A percentile compares a stretch with the other conserved stretches of the same genome.
phyloP scores from a whole-genome alignment of 768 basidiomycete species.

The Mycena vitilis region DNA sequence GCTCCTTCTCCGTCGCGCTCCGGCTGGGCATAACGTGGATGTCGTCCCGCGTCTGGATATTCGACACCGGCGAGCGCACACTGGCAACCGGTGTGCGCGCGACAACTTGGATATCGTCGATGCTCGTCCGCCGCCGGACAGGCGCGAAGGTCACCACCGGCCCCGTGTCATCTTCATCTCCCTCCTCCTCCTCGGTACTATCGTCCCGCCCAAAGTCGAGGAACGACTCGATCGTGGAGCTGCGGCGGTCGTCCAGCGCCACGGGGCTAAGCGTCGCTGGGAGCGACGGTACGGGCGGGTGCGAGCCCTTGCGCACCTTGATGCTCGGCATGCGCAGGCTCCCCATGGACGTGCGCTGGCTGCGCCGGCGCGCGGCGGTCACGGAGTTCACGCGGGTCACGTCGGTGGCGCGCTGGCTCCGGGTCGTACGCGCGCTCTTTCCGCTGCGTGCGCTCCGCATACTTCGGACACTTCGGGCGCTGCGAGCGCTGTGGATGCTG shows the following conservation, averaged over 20 bases:
- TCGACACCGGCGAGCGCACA: constrained; percentile 20
- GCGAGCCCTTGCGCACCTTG: constrained; percentile 24
- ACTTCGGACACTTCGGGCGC: constrained; percentile 39
- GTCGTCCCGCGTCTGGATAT: constrained; percentile 44
- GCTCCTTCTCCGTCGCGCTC: constrained; percentile 44
- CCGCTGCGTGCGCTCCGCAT: constrained; percentile 48
- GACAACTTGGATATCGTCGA: constrained; percentile 40
- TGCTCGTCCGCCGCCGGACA: constrained; percentile 39
- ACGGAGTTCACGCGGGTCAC: constrained; percentile 57
- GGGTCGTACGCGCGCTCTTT: constrained; percentile 44
- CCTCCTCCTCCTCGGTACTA: constrained; percentile 18
- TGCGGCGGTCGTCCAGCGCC: constrained; percentile 26
- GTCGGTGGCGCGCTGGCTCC: constrained; percentile 37
- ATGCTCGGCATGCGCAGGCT: constrained; percentile 70
- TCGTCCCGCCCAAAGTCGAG: constrained; percentile 45
- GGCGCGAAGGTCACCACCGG: neutral
- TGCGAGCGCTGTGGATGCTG: constrained; percentile 51
- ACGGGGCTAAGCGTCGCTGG: constrained; percentile 12
- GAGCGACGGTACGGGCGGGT: constrained; percentile 32
- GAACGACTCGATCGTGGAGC: constrained; percentile 42
- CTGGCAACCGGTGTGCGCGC: constrained; percentile 25
- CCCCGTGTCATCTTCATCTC: neutral
- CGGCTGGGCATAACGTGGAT: constrained; percentile 43
- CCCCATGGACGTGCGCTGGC: constrained; percentile 70
- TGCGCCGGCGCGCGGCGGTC: constrained; percentile 73